Evolutionary conservation across 169 alveolate species (phyloP).

Genomic region (Eimeria necatrix): DNA sequence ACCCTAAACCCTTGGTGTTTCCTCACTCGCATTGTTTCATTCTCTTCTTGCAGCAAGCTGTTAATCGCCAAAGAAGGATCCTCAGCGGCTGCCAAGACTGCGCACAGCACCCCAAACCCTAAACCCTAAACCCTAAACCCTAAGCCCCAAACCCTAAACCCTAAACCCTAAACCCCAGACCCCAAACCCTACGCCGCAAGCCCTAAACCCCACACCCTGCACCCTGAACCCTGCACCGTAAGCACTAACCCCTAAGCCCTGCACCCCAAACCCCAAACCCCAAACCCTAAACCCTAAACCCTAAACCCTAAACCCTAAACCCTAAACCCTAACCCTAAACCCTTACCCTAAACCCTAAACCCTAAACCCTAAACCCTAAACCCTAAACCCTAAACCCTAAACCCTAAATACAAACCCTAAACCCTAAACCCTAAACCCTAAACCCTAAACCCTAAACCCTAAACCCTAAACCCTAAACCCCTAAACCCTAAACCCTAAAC

Average conservation of each 20-base stretch:
- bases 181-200: not conserved
- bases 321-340: conserved; percentile 51
- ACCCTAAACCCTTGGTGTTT: not conserved
- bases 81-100: not conserved
- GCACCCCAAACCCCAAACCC: not conserved
- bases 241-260: not conserved
- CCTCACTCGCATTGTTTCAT: not conserved
- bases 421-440: conserved; percentile 44
- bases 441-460: conserved; percentile 28
- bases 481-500: conserved; percentile 52
- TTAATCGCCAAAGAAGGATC: not conserved
- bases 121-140: not conserved
- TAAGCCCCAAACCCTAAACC: not conserved
- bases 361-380: conserved; percentile 66
- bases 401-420: not conserved
- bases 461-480: conserved; percentile 12
- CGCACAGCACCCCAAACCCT: not conserved
- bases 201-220: not conserved
- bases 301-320: conserved; percentile 7
- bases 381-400: conserved; percentile 41
- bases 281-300: not conserved
- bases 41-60: not conserved
- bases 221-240: not conserved
- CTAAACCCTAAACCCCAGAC: conserved; percentile 6
- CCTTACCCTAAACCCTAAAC: conserved; percentile 64